Base-by-base conservation (phyloP, 148 eudicot genomes). In the Dianthus caryophyllus region DNA sequence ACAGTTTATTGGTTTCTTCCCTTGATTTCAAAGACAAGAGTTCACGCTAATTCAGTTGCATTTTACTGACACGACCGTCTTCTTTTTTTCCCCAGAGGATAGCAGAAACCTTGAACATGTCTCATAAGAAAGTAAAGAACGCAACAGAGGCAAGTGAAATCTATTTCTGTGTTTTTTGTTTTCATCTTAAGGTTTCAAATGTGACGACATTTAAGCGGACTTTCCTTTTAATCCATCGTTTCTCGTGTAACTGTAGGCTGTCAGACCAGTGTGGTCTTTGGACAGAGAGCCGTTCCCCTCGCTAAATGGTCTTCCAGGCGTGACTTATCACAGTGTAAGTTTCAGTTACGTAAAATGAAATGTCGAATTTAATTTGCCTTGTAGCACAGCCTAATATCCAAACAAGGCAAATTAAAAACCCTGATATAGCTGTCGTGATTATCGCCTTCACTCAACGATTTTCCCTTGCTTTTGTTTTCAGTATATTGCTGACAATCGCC, bases 231-330 rank as follows among this genome's bases (percentile, higher is more conserved):
- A 20, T 48, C 64, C 44, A 20, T 27, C 53, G 63, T 67, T 25
- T 41, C 43, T 75, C 26, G 29, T 14, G 48, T 33, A 60, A 53
- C 58, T 69, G 61, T 61, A 94, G 99, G 97, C 99, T 69, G 73
- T 76, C 69, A 88, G 75, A 77, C 82, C 78, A 47, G 96, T 88
- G 70, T 82, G 75, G 65, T 94, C 97, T 20, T 85, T 94, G 71
- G 97, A 90, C 73, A 84, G 93, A 73, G 96, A 84, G 75, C 88
- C 83, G 51, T 94, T 82, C 75, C 88, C 90, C 38, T 90, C 99
- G 29, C 69, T 88, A 71, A 82, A 81, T 77, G 93, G 98, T 60
- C 77, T 82, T 65, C 93, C 97, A 9, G 99, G 99, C 77, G 86
- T 60, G 74, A 88, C 90, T 24, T 82, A 74, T 74, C 97, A 90